Evolutionary conservation across 805 yeast genomes (phyloP).

Genomic region (Scheffersomyces amazonensis): DNA sequence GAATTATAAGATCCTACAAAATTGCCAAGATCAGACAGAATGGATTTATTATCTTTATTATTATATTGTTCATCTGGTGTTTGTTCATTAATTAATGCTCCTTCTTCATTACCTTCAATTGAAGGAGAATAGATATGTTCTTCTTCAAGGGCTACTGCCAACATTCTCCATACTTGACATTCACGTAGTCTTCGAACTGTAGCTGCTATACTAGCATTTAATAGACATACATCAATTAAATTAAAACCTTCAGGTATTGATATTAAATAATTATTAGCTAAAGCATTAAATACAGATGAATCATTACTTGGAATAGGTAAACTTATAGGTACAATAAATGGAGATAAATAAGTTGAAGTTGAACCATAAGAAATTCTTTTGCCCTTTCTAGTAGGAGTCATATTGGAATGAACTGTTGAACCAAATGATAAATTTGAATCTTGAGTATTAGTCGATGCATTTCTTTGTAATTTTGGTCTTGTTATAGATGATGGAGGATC

Average conservation of each 20-base stretch:
- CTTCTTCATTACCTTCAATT: constrained; percentile 20
- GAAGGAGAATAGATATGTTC: too few relatives aligned
- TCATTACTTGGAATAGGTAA: constrained; percentile 45
- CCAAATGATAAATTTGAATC: constrained; percentile 23
- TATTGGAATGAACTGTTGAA: constrained; percentile 10
- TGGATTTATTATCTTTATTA: constrained; percentile 13
- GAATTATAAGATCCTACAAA: constrained; percentile 41
- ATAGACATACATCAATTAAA: constrained; percentile 52
- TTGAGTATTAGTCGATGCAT: constrained; percentile 34
- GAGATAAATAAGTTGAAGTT: constrained; percentile 15
- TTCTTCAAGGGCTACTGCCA: constrained; percentile 51
- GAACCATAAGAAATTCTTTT: not conserved
- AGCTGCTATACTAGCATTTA: constrained; percentile 57
- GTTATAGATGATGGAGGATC: constrained; percentile 16
- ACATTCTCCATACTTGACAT: constrained; percentile 61
- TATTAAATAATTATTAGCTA: constrained; percentile 49
- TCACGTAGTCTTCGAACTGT: constrained; percentile 50
- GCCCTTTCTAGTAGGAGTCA: constrained; percentile 2
- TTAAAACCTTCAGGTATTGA: constrained; percentile 47
- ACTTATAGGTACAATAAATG: constrained; percentile 39
- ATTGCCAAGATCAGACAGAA: constrained; percentile 37
- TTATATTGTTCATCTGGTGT: constrained; percentile 15
- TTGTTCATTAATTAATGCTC: not conserved
- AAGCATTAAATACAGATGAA: constrained; percentile 40
- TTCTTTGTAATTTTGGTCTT: constrained; percentile 30